These are phyloP conservation scores for Trypanosoma platydactyli DNA, from an alignment of 208 protist species.

Conservation along the genomic window DNA sequence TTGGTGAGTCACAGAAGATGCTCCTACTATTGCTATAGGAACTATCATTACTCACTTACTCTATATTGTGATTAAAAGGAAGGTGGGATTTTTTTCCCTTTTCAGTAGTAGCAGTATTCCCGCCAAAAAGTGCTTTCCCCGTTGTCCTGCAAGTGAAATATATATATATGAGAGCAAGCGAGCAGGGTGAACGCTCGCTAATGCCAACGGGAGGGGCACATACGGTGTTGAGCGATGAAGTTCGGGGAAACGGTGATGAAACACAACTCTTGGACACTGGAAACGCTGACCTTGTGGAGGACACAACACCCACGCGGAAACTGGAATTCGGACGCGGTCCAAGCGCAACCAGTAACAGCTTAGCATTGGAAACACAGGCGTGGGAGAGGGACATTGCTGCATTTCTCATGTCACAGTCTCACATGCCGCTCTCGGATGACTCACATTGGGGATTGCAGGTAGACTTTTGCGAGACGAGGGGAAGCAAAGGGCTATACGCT, in stretches of 20 bases:
- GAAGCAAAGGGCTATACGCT: background rate
- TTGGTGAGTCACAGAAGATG: no score
- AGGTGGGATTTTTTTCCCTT: background rate
- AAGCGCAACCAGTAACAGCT: background rate
- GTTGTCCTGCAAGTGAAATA: no score
- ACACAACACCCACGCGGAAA: slow-evolving; percentile 17
- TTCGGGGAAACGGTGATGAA: background rate
- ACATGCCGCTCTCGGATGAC: background rate
- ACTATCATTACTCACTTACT: no score
- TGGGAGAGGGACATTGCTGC: slow-evolving; percentile 16
- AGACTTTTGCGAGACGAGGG: background rate
- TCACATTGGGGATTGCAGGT: background rate
- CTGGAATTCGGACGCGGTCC: slow-evolving; percentile 11
- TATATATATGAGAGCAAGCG: background rate
- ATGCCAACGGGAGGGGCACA: background rate
- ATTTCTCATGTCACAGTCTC: background rate
- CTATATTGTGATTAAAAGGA: no score
- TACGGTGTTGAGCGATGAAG: background rate
- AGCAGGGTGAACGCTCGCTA: background rate
- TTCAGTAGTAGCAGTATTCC: background rate
- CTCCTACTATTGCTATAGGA: no score
- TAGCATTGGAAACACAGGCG: background rate
- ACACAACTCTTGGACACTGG: background rate
- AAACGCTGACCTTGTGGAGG: background rate
- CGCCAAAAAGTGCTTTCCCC: no score